Evolutionary conservation across 345 rosid species (phyloP).

Genomic region (Pugionium dolabratum): DNA sequence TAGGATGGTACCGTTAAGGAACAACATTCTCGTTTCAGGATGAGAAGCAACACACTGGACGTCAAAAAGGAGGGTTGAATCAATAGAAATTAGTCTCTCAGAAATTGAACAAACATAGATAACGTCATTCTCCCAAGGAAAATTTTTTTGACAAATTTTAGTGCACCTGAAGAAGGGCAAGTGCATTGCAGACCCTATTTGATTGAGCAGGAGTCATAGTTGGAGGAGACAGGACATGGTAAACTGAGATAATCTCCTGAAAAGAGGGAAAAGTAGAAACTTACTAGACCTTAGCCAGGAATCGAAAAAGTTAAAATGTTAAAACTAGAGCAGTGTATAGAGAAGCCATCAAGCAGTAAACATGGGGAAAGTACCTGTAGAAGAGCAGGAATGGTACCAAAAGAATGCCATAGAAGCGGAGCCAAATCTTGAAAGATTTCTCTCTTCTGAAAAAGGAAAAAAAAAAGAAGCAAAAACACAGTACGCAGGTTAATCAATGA

Average conservation of each 20-base stretch:
- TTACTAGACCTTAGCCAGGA: not conserved
- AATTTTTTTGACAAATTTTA: not conserved
- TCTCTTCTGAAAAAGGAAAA: constrained; percentile 39
- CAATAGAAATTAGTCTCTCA: constrained; percentile 11
- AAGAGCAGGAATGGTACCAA: constrained; percentile 45
- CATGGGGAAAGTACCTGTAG: constrained; percentile 43
- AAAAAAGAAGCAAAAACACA: constrained; percentile 26
- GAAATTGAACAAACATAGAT: constrained; percentile 14
- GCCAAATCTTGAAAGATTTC: constrained; percentile 45
- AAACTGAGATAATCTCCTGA: constrained; percentile 55
- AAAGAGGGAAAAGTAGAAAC: constrained; percentile 8
- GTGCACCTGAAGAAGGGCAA: constrained; percentile 58
- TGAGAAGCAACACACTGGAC: constrained; percentile 63
- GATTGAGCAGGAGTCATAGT: constrained; percentile 33
- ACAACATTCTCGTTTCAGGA: constrained; percentile 45
- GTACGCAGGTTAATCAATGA: not conserved
- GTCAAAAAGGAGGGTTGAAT: constrained; percentile 1
- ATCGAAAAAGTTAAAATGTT: constrained; percentile 4
- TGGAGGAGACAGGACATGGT: constrained; percentile 38
- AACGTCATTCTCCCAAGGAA: not conserved
- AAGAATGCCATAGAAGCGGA: constrained; percentile 54
- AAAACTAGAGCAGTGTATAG: not conserved
- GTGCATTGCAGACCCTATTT: constrained; percentile 50
- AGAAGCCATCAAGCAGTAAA: constrained; percentile 10
- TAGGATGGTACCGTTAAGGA: constrained; percentile 50